A percentile compares a stretch with the other conserved stretches of the same genome.
Conservation (phyloP, 805 yeast species). For the Saccharomycopsis olivae region DNA sequence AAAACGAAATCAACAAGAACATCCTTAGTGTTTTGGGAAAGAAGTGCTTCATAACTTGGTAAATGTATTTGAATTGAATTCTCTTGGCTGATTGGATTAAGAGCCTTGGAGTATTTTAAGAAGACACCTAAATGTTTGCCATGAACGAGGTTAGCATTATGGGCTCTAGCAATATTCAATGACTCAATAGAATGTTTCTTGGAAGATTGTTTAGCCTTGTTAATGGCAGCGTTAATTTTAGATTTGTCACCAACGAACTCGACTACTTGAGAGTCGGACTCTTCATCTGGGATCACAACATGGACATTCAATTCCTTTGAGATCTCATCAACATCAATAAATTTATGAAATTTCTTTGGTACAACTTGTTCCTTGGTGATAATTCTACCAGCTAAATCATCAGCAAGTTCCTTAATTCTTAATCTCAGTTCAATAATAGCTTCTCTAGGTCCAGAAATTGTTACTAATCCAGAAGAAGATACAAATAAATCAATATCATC, state of each 20-base stretch:
- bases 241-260: constrained; percentile 54
- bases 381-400: constrained; percentile 34
- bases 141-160: constrained; percentile 66
- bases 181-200: constrained; percentile 49
- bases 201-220: constrained; percentile 48
- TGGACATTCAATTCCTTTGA: constrained; percentile 45
- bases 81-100: constrained; percentile 31
- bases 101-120: constrained; percentile 42
- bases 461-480: constrained; percentile 33
- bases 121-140: constrained; percentile 66
- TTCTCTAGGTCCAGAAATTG: constrained; percentile 64
- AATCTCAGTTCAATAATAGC: constrained; percentile 46
- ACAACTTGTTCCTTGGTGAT: constrained; percentile 47
- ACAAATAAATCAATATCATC: constrained; percentile 21
- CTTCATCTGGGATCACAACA: constrained; percentile 42
- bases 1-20: constrained; percentile 54
- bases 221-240: constrained; percentile 51
- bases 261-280: constrained; percentile 35
- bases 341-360: constrained; percentile 60
- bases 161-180: constrained; percentile 82
- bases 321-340: constrained; percentile 47
- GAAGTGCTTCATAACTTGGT: constrained; percentile 37
- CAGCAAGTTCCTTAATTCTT: constrained; percentile 34
- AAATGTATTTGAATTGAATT: constrained; percentile 36
- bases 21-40: constrained; percentile 28